These are phyloP conservation scores for Parastagonospora avenae DNA, from an alignment of 2,329 filamentous ascomycete genomes.

Conservation along the genomic window DNA sequence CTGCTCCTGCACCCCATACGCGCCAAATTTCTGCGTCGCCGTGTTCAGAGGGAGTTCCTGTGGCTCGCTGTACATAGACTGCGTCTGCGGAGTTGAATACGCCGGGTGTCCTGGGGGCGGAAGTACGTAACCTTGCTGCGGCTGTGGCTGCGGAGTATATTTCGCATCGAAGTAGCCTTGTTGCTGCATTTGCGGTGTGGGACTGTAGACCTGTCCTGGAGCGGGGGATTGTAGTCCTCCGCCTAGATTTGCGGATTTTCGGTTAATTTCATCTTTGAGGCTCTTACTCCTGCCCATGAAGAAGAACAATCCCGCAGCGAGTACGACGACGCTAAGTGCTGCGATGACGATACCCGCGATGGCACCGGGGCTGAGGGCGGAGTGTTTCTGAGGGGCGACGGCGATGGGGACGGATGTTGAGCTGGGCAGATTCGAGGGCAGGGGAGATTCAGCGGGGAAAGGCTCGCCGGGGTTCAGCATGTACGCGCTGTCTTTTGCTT, in stretches of 20 bases:
- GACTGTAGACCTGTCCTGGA: too few species aligned
- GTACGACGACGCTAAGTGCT: constrained; percentile 42
- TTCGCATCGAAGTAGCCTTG: too few species aligned
- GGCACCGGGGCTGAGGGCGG: constrained; percentile 41
- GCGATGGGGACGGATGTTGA: not conserved
- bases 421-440: constrained; percentile 1
- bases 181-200: too few species aligned
- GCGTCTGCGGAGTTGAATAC: too few species aligned
- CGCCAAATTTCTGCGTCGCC: not conserved
- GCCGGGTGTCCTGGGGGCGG: too few species aligned
- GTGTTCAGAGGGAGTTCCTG: not conserved
- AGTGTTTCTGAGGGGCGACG: not conserved
- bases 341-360: constrained; percentile 63
- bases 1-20: not conserved
- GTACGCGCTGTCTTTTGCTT: constrained; percentile 32
- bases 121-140: too few species aligned
- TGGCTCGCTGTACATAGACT: too few species aligned
- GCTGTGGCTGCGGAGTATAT: too few species aligned
- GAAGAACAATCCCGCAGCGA: constrained; percentile 32
- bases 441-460: constrained; percentile 33
- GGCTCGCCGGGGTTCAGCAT: constrained; percentile 42
- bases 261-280: constrained; percentile 27
- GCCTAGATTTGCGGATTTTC: constrained; percentile 7
- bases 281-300: constrained; percentile 31
- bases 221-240: too few species aligned